phyloP scores from a whole-genome alignment of 169 alveolate genomes.

The Amoebophrya sp. region DNA sequence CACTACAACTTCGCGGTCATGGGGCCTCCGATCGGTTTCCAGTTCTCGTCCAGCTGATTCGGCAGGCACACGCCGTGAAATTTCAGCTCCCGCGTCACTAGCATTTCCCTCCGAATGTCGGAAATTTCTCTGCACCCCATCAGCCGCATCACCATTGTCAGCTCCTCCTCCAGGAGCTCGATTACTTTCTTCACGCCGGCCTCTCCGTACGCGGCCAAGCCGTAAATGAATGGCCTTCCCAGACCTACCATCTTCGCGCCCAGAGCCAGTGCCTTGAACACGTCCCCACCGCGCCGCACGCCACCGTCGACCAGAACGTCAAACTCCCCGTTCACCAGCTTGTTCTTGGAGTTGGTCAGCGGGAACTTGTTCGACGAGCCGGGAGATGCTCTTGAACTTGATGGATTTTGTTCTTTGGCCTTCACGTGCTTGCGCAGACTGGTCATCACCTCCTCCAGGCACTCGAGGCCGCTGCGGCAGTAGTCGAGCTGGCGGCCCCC shows the following conservation, averaged over 20 bases:
- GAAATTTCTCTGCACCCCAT: constrained; percentile 23
- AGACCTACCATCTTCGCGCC: constrained; percentile 50
- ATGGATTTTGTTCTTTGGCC: too few species aligned
- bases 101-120: background rate
- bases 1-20: too few species aligned
- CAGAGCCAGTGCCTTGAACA: constrained; percentile 43
- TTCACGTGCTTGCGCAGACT: background rate
- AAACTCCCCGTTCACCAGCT: background rate
- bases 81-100: background rate
- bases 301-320: constrained; percentile 55
- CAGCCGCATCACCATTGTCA: constrained; percentile 39
- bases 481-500: constrained; percentile 42
- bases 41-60: background rate
- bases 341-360: too few species aligned
- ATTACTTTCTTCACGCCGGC: constrained; percentile 42
- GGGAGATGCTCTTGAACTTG: too few species aligned
- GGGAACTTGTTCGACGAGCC: too few species aligned
- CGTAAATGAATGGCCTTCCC: constrained; percentile 48
- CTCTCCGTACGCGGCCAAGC: constrained; percentile 39
- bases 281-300: constrained; percentile 52
- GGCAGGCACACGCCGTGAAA: background rate
- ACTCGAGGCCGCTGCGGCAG: background rate
- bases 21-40: background rate
- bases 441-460: constrained; percentile 1
- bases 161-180: constrained; percentile 36